Base-by-base conservation (phyloP, 345 rosid species). In the Alliaria petiolata region DNA sequence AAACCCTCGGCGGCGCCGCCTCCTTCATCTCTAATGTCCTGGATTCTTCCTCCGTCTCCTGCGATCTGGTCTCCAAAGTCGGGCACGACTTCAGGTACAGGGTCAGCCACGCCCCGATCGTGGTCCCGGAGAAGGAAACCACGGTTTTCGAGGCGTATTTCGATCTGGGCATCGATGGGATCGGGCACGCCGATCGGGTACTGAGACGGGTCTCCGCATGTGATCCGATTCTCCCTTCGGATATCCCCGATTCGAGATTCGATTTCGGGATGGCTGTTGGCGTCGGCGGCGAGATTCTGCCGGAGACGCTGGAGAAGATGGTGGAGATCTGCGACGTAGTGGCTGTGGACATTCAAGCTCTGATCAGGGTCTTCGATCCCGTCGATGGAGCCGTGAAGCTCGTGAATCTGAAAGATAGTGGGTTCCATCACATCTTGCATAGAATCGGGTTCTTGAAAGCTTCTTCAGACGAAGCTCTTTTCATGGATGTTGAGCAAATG, bases 1-100 rank as follows among this genome's bases (percentile, higher is more conserved):
- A 92, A 71, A 85, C 98, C 17, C 93, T 95, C 49, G 99, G 99
- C 70, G 98, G 99, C 75, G 98, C 92, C 57, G 86, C 88, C 81
- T 88, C 99, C 63, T 95, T 95, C 83, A 82, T 95, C 26, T 78
- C 89, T 57, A 75, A 81, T 71, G 92, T 90, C 54, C 78, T 95
- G 6, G 66, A 78, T 54, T 84, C 86, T 51, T 69, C 88, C 38
- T 84, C 91, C 3, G 70, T 92, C 57, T 68, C 87, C 12, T 88
- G 74, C 60, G 76, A 71, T 25, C 67, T 84, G 43, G 69, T 85
- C 71, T 80, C 98, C 19, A 87, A 89, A 79, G 98, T 89, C 13
- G 99, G 99, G 0, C 54, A 9, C 4, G 95, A 95, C 74, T 95
- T 95, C 71, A 83, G 74, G 16, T 89, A 91, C 81, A 68, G 77